Evolutionary conservation across 2,329 filamentous ascomycete species (phyloP), one percentile per base, ranked within the genome.

Genomic region (Talaromyces islandicus): DNA sequence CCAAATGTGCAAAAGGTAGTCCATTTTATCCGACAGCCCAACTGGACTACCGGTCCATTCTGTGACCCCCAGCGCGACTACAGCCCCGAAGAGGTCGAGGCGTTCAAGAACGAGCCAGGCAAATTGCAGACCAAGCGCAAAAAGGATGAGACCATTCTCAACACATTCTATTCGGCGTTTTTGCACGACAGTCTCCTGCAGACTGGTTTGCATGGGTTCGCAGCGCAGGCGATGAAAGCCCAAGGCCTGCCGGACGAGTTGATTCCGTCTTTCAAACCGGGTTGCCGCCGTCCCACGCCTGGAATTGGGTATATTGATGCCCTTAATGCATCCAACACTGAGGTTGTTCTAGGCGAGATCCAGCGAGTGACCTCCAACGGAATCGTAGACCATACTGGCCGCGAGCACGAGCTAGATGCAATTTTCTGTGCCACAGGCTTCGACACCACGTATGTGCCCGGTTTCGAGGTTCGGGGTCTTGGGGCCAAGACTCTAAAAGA

Each of bases 401-500:
- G 65, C 14, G 64, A 71, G 12, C 67, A 75, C 25, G 70, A 76
- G 17, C 65, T 80, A 2, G 78, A 80, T 53, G 67, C 77, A 7
- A 62, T 80, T n/a, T 70, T 78, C 9, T 56, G 17, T 7, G 54
- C 54, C 2, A 56, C 54, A 1, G 54, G 54, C 10, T 56, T 56
- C 19, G 74, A 80, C 62, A 70, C 72, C 10, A 67, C 48, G 3
- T 52, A 27, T 29, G 27, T 29, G 27, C 48, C 48, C 10, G 6
- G 17, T n/a, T 52, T 52, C 21, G 27, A 29, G 14, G 24, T 52
- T 14, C 12, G 12, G 6, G 48, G 48, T 10, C 48, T 25, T 25
- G 48, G 21, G 5, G 48, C 24, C 11, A 46, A 46, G 41, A 7
- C 7, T 21, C 11, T 46, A 7, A 46, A 46, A 46, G 41, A 46